Conservation (phyloP, 225 moss, liverwort and hornwort genomes). For the Pseudoscleropodium purum region DNA sequence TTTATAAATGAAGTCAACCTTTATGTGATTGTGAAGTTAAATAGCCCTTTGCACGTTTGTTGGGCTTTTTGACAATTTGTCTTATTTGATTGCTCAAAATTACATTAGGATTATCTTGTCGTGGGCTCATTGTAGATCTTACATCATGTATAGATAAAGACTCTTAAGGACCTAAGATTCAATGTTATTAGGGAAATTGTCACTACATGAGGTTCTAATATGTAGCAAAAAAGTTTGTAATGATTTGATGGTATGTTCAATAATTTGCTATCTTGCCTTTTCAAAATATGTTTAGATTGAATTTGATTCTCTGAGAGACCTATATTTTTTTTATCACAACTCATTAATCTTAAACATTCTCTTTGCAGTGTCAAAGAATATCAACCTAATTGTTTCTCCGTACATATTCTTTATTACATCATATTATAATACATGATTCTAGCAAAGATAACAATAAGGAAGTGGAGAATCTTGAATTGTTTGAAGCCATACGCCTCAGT, state of each 20-base stretch:
- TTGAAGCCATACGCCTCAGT: conserved; percentile 85
- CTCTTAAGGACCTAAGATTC: conserved; percentile 74
- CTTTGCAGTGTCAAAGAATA: not conserved
- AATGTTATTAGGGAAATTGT: conserved; percentile 69
- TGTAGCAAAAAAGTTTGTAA: conserved; percentile 63
- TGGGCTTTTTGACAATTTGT: not conserved
- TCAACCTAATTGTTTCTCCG: not conserved
- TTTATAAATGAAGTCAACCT: not conserved
- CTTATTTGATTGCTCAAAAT: not conserved
- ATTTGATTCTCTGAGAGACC: not conserved
- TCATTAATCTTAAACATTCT: not conserved
- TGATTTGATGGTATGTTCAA: conserved; percentile 54
- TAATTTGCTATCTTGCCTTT: not conserved
- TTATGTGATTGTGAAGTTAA: not conserved
- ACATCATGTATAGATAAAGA: conserved; percentile 43
- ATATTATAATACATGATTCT: not conserved
- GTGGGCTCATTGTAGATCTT: not conserved
- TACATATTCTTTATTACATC: not conserved
- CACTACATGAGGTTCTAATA: conserved; percentile 18
- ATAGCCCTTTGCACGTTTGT: not conserved
- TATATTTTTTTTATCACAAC: not conserved
- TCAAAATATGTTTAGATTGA: not conserved
- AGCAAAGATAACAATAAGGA: conserved; percentile 64
- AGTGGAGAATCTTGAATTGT: conserved; percentile 72
- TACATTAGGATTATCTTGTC: not conserved